Evolutionary conservation across 164 flowering plant genomes (phyloP).

Genomic region (Dillenia turbinata): DNA sequence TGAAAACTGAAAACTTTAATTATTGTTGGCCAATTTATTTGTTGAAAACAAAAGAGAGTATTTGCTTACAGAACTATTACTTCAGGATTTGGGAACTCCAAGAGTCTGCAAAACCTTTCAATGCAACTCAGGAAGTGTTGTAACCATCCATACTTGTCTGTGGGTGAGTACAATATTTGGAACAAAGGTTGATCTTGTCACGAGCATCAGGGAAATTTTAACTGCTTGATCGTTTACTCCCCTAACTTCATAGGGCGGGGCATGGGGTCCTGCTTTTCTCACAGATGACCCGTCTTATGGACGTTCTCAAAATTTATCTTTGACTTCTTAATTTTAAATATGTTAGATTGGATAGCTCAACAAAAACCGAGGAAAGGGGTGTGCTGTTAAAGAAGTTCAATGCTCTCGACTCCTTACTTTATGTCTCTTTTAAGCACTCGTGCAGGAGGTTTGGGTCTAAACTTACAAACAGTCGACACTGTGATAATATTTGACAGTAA

Average conservation of each 20-base stretch:
- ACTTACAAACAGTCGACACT: slow-evolving; percentile 93
- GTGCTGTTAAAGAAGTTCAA: slow-evolving; percentile 70
- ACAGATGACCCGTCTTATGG: slow-evolving; percentile 91
- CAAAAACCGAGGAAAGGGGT: slow-evolving; percentile 92
- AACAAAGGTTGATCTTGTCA: slow-evolving; percentile 63
- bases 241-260: slow-evolving; percentile 78
- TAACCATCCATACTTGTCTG: slow-evolving; percentile 93
- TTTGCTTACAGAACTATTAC: too few species aligned
- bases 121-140: slow-evolving; percentile 99
- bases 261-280: slow-evolving; percentile 94
- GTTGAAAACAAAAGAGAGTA: neutral
- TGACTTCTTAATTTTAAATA: slow-evolving; percentile 56
- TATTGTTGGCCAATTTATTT: neutral
- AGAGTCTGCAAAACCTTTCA: slow-evolving; percentile 78
- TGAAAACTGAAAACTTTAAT: too few species aligned
- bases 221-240: slow-evolving; percentile 94
- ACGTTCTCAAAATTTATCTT: slow-evolving; percentile 80
- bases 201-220: slow-evolving; percentile 97
- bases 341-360: slow-evolving; percentile 88
- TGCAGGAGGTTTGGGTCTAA: slow-evolving; percentile 97
- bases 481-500: slow-evolving; percentile 96
- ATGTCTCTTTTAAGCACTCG: slow-evolving; percentile 97
- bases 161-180: slow-evolving; percentile 68
- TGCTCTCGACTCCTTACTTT: slow-evolving; percentile 83
- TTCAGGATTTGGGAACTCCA: slow-evolving; percentile 84